Base-by-base conservation (phyloP, 2,329 filamentous ascomycete genomes). In the Hypoxylon sp. region DNA sequence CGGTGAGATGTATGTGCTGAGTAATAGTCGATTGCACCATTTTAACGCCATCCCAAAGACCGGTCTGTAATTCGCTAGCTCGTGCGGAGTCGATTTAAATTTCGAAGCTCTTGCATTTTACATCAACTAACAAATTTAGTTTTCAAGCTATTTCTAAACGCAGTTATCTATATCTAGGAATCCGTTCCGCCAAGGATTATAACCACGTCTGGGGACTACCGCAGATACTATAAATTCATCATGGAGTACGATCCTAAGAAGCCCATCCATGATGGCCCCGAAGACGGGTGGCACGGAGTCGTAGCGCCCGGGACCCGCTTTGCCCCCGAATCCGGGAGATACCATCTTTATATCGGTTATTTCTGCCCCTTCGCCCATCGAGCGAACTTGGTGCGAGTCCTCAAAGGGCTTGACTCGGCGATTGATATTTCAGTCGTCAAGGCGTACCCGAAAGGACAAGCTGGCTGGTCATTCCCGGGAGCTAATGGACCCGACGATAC, bases 331-430 rank as follows among this genome's bases (percentile, higher is more conserved):
- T 53, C 65, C 13, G 68, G 65, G 2, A 61, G 71, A 32, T 73
- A 71, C 50, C 68, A 73, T 32, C 60, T 67, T n/a, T 69, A 67
- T 51, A 68, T 70, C 81, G 84, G 86, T 19, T 80, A 89, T 26
- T 90, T 90, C 77, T 89, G 87, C 69, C 87, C 87, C 2, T 89
- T 89, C 67, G 87, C 87, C 1, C 87, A 89, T 70, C 82, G 87
- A 10, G 83, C 76, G 15, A 87, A 87, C 68, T 75, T 89, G 10
- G 79, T 86, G 7, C 80, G 86, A 4, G 80, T 87, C 50, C 77
- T 89, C 50, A 87, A 88, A 70, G 84, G 84, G 32, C 80, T 90
- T 2, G 78, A 83, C 32, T 74, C 81, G 10, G 77, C 84, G 34
- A 83, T 89, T 44, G 79, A 82, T 5, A 70, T 88, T 19, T 87